Base-by-base conservation (phyloP, 805 yeast species). In the Millerago galiae region DNA sequence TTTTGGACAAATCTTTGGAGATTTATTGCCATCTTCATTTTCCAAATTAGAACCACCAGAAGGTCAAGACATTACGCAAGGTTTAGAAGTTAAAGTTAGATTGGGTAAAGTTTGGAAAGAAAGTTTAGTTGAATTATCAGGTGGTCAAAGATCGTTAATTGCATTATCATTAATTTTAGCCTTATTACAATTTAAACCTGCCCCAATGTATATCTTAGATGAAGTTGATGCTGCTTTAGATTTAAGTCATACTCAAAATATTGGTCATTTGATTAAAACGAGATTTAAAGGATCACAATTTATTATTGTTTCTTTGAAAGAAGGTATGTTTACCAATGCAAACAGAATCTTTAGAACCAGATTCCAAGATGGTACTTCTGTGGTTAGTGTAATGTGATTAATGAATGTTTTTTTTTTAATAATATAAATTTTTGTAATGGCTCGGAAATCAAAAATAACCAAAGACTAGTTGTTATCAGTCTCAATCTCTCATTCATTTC, bases 211-310 rank as follows among this genome's bases (percentile, higher is more conserved):
- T 58, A 91, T 93, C 52, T 68, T 93, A 44, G 99, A 93, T 65
- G 99, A 93, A 66, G 97, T 93, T 31, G 99, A 93, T 67, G 99
- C 99, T 1, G 99, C 99, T 1, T 72, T 93, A 50, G 99, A 93
- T 70, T 74, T 91, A 50, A 86, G 95, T 45, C 99, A 93, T 60
- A 93, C 99, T 1, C 98, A 93, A 62, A 93, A 93, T 56, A 93
- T 93, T 56, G 99, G 99, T 4, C 96, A 88, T 57, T 71, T 93
- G 60, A 93, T 93, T 62, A 93, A 91, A 65, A 91, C 97, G 0
- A 71, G 96, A 52, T 93, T 93, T 66, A 84, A 86, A 62, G 96
- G 95, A 1, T 85, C 97, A 2, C 99, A 93, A 60, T 93, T 93
- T 60, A 91, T 93, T 50, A 95, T 93, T 38, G 99, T 93, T 17